phyloP scores from a whole-genome alignment of 805 yeast species.

The Saturnispora kantuleensis region DNA sequence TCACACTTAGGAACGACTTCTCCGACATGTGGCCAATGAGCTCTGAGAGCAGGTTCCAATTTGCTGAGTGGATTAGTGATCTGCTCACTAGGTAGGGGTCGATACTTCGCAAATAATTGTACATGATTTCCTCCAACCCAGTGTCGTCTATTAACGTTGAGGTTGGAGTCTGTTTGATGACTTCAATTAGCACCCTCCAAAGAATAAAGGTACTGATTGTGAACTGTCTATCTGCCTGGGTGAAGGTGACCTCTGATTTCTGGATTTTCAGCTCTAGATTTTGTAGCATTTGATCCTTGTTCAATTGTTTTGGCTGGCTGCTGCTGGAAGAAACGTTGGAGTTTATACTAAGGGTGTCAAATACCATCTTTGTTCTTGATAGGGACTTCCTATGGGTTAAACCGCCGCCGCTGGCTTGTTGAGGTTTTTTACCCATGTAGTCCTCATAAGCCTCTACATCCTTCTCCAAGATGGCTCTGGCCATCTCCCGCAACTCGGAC shows the following conservation, averaged over 20 bases:
- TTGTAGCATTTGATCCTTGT: conserved; percentile 9
- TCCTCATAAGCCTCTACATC: conserved; percentile 22
- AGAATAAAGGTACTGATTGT: conserved; percentile 78
- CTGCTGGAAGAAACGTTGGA: neutral
- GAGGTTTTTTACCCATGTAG: conserved; percentile 3
- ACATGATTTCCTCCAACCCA: conserved; percentile 85
- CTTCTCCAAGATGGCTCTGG: conserved; percentile 43
- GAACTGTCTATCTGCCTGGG: conserved; percentile 80
- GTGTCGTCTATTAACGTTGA: conserved; percentile 67
- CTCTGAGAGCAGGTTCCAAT: conserved; percentile 89
- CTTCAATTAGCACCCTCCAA: conserved; percentile 87
- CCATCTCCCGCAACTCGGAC: conserved; percentile 69
- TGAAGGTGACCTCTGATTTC: conserved; percentile 52
- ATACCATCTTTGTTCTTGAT: conserved; percentile 14
- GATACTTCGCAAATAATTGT: conserved; percentile 77
- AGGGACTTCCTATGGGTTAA: conserved; percentile 18
- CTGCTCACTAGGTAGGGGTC: conserved; percentile 65
- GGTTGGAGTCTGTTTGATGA: conserved; percentile 78
- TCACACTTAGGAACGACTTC: conserved; percentile 72
- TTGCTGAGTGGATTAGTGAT: conserved; percentile 73
- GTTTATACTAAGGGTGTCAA: neutral
- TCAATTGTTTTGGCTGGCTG: neutral
- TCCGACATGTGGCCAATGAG: conserved; percentile 86
- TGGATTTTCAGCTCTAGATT: conserved; percentile 22
- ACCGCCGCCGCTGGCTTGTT: neutral